These are phyloP conservation scores for Nothopassalora personata DNA, from an alignment of 2,329 filamentous ascomycete genomes.

Conservation along the genomic window DNA sequence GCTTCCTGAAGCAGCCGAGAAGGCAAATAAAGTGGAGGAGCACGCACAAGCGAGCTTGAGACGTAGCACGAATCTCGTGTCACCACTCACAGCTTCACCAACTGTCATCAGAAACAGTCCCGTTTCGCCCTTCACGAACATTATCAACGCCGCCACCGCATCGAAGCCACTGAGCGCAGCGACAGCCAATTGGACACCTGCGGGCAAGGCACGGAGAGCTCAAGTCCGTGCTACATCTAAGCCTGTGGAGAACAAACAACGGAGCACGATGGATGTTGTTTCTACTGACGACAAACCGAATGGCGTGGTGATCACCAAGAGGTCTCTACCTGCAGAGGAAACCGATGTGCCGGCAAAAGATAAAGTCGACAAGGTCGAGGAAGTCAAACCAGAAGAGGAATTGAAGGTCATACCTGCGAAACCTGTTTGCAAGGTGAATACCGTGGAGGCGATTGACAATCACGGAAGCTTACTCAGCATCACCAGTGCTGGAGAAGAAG, in stretches of 20 bases:
- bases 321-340: background rate
- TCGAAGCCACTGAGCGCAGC: constrained; percentile 1
- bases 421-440: constrained; percentile 10
- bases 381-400: background rate
- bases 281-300: background rate
- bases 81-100: background rate
- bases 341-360: background rate
- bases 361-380: background rate
- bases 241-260: background rate
- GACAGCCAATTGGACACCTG: background rate
- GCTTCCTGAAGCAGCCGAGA: background rate
- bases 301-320: background rate
- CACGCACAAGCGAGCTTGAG: background rate
- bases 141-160: constrained; percentile 3
- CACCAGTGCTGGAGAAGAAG: constrained; percentile 42
- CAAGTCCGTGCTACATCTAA: background rate
- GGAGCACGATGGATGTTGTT: background rate
- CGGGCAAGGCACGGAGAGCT: background rate
- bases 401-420: background rate
- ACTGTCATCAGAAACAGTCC: background rate
- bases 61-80: background rate
- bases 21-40: background rate
- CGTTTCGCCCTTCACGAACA: constrained; percentile 5
- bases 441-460: constrained; percentile 10
- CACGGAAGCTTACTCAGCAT: constrained; percentile 23